Percentiles rank a stretch among this genome's conserved stretches.
Evolutionary conservation across 805 yeast genomes (phyloP).

Genomic region (Clavispora phyllophila): DNA sequence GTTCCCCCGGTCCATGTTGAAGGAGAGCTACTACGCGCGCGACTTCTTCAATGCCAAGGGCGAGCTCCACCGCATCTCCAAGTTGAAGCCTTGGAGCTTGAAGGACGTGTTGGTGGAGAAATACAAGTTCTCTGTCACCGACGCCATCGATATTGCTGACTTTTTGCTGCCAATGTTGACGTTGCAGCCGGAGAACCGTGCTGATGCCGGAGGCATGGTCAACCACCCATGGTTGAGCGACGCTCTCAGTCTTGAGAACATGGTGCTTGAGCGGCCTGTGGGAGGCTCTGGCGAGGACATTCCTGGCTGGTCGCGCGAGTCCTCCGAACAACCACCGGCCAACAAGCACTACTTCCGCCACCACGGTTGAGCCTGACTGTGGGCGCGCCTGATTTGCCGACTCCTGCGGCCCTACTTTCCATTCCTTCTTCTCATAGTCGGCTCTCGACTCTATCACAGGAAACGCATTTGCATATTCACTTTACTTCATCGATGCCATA

Average conservation of each 20-base stretch:
- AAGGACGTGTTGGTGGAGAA: conserved; percentile 45
- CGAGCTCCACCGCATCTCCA: conserved; percentile 40
- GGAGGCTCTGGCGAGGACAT: conserved; percentile 85
- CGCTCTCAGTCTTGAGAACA: conserved; percentile 69
- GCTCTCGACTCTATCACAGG: no score
- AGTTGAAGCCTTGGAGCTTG: conserved; percentile 48
- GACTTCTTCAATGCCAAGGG: conserved; percentile 18
- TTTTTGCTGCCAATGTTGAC: conserved; percentile 80
- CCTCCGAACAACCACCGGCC: conserved; percentile 15
- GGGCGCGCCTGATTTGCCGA: no score
- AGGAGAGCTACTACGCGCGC: conserved; percentile 28
- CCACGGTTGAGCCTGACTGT: not conserved
- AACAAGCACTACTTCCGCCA: conserved; percentile 12
- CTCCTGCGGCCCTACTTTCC: no score
- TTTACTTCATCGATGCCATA: conserved; percentile 2
- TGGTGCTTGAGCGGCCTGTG: conserved; percentile 64
- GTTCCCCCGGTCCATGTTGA: conserved; percentile 37
- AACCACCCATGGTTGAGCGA: conserved; percentile 83
- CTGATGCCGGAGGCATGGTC: conserved; percentile 94
- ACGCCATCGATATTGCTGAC: conserved; percentile 68
- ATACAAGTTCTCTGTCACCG: conserved; percentile 50
- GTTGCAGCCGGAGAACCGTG: conserved; percentile 73
- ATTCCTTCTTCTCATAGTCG: no score
- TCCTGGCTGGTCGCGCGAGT: conserved; percentile 83
- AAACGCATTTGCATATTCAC: conserved; percentile 1